These are phyloP conservation scores for Fusarium torulosum DNA, from an alignment of 2,329 filamentous ascomycete genomes.

Conservation along the genomic window DNA sequence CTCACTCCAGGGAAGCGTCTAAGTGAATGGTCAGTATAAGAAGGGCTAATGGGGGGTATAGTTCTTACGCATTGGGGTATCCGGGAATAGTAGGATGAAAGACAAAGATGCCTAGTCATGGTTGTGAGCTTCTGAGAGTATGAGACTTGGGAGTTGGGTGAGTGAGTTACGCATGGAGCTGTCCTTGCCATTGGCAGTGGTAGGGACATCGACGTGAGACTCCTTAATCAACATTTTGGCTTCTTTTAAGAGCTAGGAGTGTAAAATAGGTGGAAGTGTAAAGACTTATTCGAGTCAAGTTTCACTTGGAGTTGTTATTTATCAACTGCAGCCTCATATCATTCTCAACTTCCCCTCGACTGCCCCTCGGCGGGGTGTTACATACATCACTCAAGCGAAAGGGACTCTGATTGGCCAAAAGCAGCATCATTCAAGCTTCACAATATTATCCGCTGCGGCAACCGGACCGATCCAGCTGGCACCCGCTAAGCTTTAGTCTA, in stretches of 20 bases:
- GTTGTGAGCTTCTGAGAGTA: conserved; percentile 21
- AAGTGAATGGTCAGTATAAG: conserved; percentile 13
- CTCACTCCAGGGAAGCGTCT: conserved; percentile 85
- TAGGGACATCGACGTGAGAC: conserved; percentile 64
- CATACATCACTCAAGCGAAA: conserved; percentile 16
- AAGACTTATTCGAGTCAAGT: neutral
- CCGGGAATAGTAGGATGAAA: conserved; percentile 88
- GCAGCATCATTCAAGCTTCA: conserved; percentile 30
- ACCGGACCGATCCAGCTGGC: conserved; percentile 31
- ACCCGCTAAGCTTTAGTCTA: conserved; percentile 5
- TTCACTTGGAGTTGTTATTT: conserved; percentile 10
- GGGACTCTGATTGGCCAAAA: conserved; percentile 29
- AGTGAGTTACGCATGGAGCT: conserved; percentile 63
- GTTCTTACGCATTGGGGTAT: conserved; percentile 82
- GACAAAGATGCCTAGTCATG: conserved; percentile 79
- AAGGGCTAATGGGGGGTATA: no score
- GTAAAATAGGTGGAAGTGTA: neutral
- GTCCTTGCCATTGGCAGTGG: conserved; percentile 65
- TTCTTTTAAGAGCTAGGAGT: neutral
- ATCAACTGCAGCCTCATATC: conserved; percentile 26
- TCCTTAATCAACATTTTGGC: conserved; percentile 67
- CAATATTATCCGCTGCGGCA: conserved; percentile 20
- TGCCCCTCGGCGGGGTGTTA: conserved; percentile 42
- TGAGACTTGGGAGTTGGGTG: conserved; percentile 26
- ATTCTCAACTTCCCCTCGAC: conserved; percentile 9